phyloP scores from a whole-genome alignment of 2,329 filamentous ascomycete genomes.

The Botrytis elliptica region DNA sequence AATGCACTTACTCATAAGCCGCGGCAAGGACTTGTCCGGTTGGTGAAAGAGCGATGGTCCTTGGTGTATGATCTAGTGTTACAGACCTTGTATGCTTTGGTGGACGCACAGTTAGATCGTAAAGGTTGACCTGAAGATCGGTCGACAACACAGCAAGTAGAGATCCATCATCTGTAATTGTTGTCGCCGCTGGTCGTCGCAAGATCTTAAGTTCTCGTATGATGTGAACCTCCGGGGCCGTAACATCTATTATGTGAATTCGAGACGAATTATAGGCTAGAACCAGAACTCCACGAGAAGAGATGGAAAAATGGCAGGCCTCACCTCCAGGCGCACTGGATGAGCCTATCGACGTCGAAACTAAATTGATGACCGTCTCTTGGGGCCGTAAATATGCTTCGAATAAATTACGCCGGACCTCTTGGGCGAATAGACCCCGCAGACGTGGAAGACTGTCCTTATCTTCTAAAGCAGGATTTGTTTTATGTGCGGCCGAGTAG shows the following conservation, averaged over 20 bases:
- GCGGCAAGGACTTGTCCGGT: constrained; percentile 79
- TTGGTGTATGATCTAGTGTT: constrained; percentile 73
- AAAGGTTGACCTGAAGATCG: constrained; percentile 84
- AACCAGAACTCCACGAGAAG: constrained; percentile 70
- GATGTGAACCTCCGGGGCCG: constrained; percentile 58
- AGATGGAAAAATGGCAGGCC: constrained; percentile 80
- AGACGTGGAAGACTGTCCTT: constrained; percentile 56
- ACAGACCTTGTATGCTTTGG: constrained; percentile 73
- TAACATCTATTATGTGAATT: constrained; percentile 74
- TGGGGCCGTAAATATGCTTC: constrained; percentile 70
- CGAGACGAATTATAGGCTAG: constrained; percentile 83
- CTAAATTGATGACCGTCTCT: constrained; percentile 71
- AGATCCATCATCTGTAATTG: constrained; percentile 75
- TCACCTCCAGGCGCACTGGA: constrained; percentile 79
- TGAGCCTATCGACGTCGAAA: constrained; percentile 81
- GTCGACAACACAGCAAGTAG: constrained; percentile 77
- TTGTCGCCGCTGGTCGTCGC: constrained; percentile 71
- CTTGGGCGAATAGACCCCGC: constrained; percentile 64
- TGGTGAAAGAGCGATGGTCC: constrained; percentile 76
- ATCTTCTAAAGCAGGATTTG: constrained; percentile 39
- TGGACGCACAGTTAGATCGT: constrained; percentile 63
- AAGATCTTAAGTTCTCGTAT: constrained; percentile 77
- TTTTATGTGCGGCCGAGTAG: constrained; percentile 51
- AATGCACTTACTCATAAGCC: constrained; percentile 62
- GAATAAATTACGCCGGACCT: constrained; percentile 76